Conservation (phyloP, 2,329 filamentous ascomycete species). For the Microdochium nivale region DNA sequence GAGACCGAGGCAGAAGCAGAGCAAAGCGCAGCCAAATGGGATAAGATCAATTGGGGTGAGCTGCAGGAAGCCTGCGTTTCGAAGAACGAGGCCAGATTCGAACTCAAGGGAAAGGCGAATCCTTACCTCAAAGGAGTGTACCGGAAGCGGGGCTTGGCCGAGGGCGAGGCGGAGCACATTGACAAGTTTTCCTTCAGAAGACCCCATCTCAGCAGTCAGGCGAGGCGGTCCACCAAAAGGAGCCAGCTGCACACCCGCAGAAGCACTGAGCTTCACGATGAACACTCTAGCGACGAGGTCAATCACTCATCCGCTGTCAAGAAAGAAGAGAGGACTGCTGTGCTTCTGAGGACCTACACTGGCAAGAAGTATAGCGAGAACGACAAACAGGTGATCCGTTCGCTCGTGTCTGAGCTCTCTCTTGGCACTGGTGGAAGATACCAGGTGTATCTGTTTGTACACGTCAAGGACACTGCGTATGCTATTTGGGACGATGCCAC, state of each 20-base stretch:
- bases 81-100: slow-evolving; percentile 59
- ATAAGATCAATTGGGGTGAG: slow-evolving; percentile 59
- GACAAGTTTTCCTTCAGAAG: background rate
- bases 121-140: slow-evolving; percentile 31
- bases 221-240: background rate
- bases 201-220: background rate
- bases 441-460: slow-evolving; percentile 70
- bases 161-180: slow-evolving; percentile 1
- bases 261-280: background rate
- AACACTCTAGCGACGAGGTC: background rate
- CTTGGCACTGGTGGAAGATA: slow-evolving; percentile 74
- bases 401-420: slow-evolving; percentile 69
- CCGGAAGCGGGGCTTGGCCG: slow-evolving; percentile 7
- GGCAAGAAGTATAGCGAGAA: slow-evolving; percentile 70
- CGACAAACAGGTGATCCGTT: slow-evolving; percentile 69
- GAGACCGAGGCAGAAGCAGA: slow-evolving; percentile 3
- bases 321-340: slow-evolving; percentile 52
- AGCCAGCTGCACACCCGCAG: background rate
- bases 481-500: slow-evolving; percentile 51
- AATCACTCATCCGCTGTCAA: background rate
- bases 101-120: slow-evolving; percentile 31
- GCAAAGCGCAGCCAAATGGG: slow-evolving; percentile 42
- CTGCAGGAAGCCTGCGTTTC: slow-evolving; percentile 59
- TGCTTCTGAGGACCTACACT: slow-evolving; percentile 69
- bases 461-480: slow-evolving; percentile 57